These are phyloP conservation scores for Penicillium vulpinum DNA, from an alignment of 2,329 filamentous ascomycete genomes.

Conservation along the genomic window DNA sequence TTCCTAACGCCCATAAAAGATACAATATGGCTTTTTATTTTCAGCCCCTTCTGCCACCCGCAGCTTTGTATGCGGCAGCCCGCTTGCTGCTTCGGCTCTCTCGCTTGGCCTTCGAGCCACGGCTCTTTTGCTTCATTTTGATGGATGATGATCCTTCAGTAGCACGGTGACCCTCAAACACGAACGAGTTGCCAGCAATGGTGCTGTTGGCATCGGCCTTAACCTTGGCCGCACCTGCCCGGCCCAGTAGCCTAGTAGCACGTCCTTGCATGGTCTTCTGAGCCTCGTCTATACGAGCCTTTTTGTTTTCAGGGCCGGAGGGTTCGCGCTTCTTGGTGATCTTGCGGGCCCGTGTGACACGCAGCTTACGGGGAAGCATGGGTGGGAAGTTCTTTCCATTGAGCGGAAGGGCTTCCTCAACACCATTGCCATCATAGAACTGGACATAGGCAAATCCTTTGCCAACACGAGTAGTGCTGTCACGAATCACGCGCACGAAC, in stretches of 20 bases:
- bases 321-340: conserved; percentile 48
- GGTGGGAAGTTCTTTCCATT: conserved; percentile 92
- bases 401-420: conserved; percentile 85
- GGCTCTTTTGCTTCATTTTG: conserved; percentile 41
- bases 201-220: conserved; percentile 29
- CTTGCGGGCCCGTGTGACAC: conserved; percentile 83
- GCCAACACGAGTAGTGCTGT: conserved; percentile 85
- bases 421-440: conserved; percentile 83
- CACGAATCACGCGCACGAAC: conserved; percentile 87
- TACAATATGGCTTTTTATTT: conserved; percentile 13
- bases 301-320: conserved; percentile 15
- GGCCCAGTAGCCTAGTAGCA: conserved; percentile 40
- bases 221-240: conserved; percentile 41
- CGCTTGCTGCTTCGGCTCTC: conserved; percentile 45
- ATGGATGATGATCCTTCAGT: conserved; percentile 33
- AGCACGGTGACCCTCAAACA: conserved; percentile 50
- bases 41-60: conserved; percentile 35
- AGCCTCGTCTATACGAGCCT: conserved; percentile 27
- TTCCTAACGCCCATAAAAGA: conserved; percentile 23
- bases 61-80: conserved; percentile 45
- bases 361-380: conserved; percentile 83
- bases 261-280: conserved; percentile 42
- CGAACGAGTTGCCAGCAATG: conserved; percentile 37
- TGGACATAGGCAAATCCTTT: conserved; percentile 98
- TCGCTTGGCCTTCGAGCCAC: conserved; percentile 43